Conservation (phyloP, 1,284 basidiomycete genomes). For the Phellinidium pouzarii region DNA sequence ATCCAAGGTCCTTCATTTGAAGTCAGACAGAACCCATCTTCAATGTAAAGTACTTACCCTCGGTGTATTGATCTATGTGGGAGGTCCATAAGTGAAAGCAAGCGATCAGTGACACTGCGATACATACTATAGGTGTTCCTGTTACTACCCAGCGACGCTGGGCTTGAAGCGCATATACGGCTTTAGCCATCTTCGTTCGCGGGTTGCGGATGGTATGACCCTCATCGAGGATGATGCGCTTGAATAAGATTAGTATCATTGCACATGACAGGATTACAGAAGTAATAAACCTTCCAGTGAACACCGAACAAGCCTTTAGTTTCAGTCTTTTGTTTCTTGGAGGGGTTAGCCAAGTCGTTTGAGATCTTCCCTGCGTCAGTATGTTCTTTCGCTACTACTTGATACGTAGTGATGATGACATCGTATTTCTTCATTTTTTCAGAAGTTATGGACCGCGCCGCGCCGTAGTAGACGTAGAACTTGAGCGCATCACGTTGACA, state of each 20-base stretch:
- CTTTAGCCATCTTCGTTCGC: slow-evolving; percentile 76
- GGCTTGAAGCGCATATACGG: slow-evolving; percentile 59
- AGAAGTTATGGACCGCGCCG: slow-evolving; percentile 48
- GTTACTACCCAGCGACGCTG: slow-evolving; percentile 77
- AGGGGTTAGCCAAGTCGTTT: slow-evolving; percentile 7
- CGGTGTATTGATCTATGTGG: slow-evolving; percentile 69
- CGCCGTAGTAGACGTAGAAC: slow-evolving; percentile 65
- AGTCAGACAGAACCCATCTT: neutral
- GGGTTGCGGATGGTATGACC: slow-evolving; percentile 83
- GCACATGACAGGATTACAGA: neutral
- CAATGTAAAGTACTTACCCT: slow-evolving; percentile 32
- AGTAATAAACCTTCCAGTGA: slow-evolving; percentile 64
- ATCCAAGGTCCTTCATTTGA: slow-evolving; percentile 66
- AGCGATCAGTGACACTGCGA: neutral
- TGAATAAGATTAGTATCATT: slow-evolving; percentile 1
- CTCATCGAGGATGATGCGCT: slow-evolving; percentile 83
- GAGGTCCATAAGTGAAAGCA: slow-evolving; percentile 8
- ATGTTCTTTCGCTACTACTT: slow-evolving; percentile 55
- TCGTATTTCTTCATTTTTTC: slow-evolving; percentile 63
- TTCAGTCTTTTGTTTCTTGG: slow-evolving; percentile 53
- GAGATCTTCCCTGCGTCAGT: neutral
- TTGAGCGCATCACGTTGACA: slow-evolving; percentile 50
- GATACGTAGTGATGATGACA: slow-evolving; percentile 87
- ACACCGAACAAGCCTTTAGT: slow-evolving; percentile 53
- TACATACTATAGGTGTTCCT: slow-evolving; percentile 82